Conservation (phyloP, 1,139 yeast species). For the Hyphopichia khmerensis region DNA sequence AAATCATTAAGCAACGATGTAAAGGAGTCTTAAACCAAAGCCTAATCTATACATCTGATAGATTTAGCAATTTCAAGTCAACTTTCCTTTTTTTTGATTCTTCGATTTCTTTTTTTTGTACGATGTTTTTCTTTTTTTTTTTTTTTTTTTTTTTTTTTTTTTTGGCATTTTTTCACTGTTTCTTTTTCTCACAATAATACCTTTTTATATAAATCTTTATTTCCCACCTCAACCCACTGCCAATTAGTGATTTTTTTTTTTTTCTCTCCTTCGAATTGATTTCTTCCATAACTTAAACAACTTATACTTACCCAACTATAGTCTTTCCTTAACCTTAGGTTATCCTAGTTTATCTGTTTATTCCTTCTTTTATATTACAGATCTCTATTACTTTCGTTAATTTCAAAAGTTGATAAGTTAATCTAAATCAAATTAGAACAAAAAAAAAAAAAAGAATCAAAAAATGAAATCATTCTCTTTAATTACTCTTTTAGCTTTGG, state of each 20-base stretch:
- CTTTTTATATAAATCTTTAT: neutral
- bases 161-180: neutral
- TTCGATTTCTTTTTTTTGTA: too few species aligned
- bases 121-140: too few species aligned
- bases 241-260: neutral
- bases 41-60: too few species aligned
- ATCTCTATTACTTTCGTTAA: too few species aligned
- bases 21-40: too few species aligned
- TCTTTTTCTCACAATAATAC: neutral
- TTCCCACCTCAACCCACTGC: neutral
- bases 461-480: constrained; percentile 12
- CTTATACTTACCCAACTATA: constrained; percentile 21
- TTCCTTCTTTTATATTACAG: constrained; percentile 5
- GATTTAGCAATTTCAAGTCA: too few species aligned
- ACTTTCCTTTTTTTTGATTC: neutral
- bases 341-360: constrained; percentile 3
- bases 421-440: too few species aligned
- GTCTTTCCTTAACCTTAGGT: constrained; percentile 17
- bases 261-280: neutral
- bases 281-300: neutral
- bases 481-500: constrained; percentile 18
- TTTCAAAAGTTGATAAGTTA: too few species aligned
- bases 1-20: too few species aligned
- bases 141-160: too few species aligned
- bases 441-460: too few species aligned